Evolutionary conservation across 139 green algal species (phyloP), one percentile per base, ranked within the genome.

Genomic region (Edaphochlamys debaryana): DNA sequence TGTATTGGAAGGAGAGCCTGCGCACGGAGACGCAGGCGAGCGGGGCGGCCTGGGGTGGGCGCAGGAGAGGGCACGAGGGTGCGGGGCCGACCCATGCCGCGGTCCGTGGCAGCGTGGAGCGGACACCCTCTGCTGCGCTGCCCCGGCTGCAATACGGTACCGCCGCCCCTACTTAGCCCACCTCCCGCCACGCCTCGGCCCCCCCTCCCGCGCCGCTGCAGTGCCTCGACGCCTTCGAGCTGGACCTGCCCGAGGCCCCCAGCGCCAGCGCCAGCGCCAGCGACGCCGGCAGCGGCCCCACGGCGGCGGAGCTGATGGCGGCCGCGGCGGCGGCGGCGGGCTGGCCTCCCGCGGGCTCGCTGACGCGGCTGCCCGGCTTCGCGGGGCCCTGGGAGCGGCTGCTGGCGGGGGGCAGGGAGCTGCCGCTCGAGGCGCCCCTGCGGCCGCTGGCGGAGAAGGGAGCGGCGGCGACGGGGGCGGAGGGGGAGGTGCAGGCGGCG

Each of bases 1-100:
- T 98, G 45, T 98, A 98, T 82, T 98, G 95, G 95, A 97, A 97
- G 84, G 92, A 94, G 42, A 83, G 74, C 36, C 94, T 96, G 88
- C 76, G 67, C 25, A 96, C 94, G 0, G 58, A 87, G 11, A 93
- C 90, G 0, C 20, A 85, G 36, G 87, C 69, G 48, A 6, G 70
- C 2, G 56, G 56, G 45, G 45, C 45, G 11, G 45, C 45, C 11
- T 9, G 45, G 13, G 45, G 11, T 9, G 45, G 45, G 45, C 45
- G 45, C n/a, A n/a, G n/a, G n/a, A n/a, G n/a, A n/a, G n/a, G n/a
- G n/a, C n/a, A n/a, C n/a, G n/a, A n/a, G n/a, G n/a, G n/a, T n/a
- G n/a, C n/a, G n/a, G n/a, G n/a, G n/a, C n/a, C n/a, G n/a, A n/a
- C n/a, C n/a, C n/a, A n/a, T n/a, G n/a, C n/a, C n/a, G n/a, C n/a